phyloP scores from a whole-genome alignment of 768 basidiomycete genomes.

The Amanita inopinata region DNA sequence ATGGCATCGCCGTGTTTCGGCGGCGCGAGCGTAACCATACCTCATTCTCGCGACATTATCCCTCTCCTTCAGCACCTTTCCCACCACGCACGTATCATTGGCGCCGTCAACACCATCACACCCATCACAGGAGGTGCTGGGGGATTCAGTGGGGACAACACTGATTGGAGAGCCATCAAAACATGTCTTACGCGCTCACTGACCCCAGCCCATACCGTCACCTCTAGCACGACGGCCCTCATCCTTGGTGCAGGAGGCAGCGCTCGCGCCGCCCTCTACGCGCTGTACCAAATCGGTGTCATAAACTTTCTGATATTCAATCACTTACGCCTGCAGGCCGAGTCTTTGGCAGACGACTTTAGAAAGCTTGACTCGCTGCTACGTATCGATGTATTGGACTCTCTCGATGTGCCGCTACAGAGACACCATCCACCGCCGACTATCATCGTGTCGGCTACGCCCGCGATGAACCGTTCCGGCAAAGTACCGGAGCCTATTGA shows the following conservation, averaged over 20 bases:
- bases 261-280: constrained; percentile 69
- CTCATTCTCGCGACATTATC: constrained; percentile 67
- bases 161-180: constrained; percentile 70
- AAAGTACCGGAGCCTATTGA: constrained; percentile 22
- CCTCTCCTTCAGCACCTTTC: constrained; percentile 55
- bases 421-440: constrained; percentile 28
- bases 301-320: constrained; percentile 61
- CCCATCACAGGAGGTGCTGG: constrained; percentile 26
- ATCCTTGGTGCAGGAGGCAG: constrained; percentile 80
- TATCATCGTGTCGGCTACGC: constrained; percentile 66
- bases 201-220: constrained; percentile 22
- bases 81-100: constrained; percentile 54
- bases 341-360: constrained; percentile 49
- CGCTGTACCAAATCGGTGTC: constrained; percentile 52
- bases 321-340: constrained; percentile 52
- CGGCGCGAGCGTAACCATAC: constrained; percentile 79
- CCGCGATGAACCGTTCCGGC: constrained; percentile 31
- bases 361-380: constrained; percentile 28
- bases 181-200: constrained; percentile 30
- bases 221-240: constrained; percentile 33
- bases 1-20: constrained; percentile 50
- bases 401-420: constrained; percentile 32
- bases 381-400: constrained; percentile 41
- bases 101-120: constrained; percentile 73
- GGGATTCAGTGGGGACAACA: constrained; percentile 64